Evolutionary conservation across 345 rosid genomes (phyloP).

Genomic region (Syzygium grande): DNA sequence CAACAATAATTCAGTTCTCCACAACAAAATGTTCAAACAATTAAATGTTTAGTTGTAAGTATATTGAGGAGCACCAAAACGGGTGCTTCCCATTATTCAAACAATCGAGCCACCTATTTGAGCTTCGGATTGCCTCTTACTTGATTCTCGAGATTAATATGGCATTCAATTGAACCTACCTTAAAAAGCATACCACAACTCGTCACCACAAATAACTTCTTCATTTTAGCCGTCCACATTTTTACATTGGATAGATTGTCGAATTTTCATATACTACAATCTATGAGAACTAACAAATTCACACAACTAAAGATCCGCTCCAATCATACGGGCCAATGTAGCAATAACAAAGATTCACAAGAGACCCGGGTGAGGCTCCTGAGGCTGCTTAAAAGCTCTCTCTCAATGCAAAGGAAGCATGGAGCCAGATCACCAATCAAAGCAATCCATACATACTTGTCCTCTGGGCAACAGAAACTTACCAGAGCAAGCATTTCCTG

Average conservation of each 20-base stretch:
- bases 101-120: background rate
- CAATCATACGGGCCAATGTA: background rate
- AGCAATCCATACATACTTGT: background rate
- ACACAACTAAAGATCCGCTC: background rate
- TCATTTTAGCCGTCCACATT: background rate
- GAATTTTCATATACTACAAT: background rate
- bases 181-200: background rate
- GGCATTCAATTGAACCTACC: background rate
- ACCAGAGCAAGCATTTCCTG: slow-evolving; percentile 90
- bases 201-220: background rate
- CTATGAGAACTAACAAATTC: background rate
- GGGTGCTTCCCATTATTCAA: background rate
- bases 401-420: background rate
- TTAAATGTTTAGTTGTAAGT: background rate
- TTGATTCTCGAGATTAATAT: background rate
- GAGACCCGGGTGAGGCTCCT: background rate
- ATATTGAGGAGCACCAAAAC: background rate
- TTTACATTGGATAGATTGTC: background rate
- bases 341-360: background rate
- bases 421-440: background rate
- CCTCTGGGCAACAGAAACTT: slow-evolving; percentile 21
- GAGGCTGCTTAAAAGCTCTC: background rate
- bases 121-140: background rate
- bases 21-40: background rate
- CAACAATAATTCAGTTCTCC: background rate